Conservation (phyloP, 1,284 basidiomycete genomes). For the Papiliotrema fonsecae region DNA sequence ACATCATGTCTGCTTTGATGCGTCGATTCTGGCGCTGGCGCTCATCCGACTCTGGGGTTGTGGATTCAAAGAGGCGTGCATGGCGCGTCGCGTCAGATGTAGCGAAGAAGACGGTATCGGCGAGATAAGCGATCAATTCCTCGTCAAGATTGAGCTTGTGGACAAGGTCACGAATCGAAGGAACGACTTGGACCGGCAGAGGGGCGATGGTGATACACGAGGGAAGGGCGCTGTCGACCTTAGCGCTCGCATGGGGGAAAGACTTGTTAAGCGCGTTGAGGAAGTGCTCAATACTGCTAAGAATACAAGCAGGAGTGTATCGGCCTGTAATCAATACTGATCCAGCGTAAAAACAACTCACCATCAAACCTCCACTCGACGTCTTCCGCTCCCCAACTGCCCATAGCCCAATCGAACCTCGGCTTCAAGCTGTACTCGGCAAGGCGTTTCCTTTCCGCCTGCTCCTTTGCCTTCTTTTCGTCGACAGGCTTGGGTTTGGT, state of each 20-base stretch:
- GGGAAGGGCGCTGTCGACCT: slow-evolving; percentile 19
- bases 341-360: slow-evolving; percentile 9
- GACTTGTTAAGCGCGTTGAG: slow-evolving; percentile 27
- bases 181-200: slow-evolving; percentile 17
- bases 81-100: slow-evolving; percentile 2
- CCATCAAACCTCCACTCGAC: slow-evolving; percentile 33
- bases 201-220: slow-evolving; percentile 24
- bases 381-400: slow-evolving; percentile 25
- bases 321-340: slow-evolving; percentile 15
- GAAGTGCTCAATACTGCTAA: slow-evolving; percentile 24
- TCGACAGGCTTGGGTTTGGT: slow-evolving; percentile 25
- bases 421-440: slow-evolving; percentile 34
- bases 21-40: slow-evolving; percentile 8
- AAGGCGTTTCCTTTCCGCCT: slow-evolving; percentile 24
- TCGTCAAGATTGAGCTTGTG: slow-evolving; percentile 16
- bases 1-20: slow-evolving; percentile 26
- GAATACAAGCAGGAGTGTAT: slow-evolving; percentile 30
- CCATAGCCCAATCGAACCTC: slow-evolving; percentile 35
- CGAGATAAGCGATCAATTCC: slow-evolving; percentile 15
- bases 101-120: slow-evolving; percentile 22
- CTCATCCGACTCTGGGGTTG: slow-evolving; percentile 2
- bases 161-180: slow-evolving; percentile 10
- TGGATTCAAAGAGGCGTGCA: slow-evolving; percentile 16
- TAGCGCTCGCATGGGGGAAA: slow-evolving; percentile 19
- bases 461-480: slow-evolving; percentile 16